Evolutionary conservation across 192 early-diverging fungal genomes (phyloP), one percentile per base, ranked within the genome.

Genomic region (Obelidium mucronatum): DNA sequence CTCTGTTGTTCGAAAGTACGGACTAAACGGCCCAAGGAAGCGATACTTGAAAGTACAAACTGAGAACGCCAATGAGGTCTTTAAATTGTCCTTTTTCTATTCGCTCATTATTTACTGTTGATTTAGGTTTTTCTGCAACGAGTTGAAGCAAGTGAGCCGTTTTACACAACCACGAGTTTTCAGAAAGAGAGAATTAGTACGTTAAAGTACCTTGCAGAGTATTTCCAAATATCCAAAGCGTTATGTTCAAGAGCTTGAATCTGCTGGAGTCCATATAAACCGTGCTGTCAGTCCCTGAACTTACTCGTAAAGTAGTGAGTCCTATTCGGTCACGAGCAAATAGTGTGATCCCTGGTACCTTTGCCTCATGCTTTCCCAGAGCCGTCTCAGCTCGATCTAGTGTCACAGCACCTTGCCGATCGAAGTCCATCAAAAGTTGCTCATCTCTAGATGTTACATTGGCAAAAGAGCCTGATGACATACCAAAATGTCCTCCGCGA

Each of bases 11-110:
- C 52, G 54, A 2, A 72, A 54, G 19, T 24, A 56, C 4, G 69
- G 69, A 1, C 34, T 67, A 22, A 76, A 76, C 55, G 74, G 74
- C 4, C 74, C 74, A 24, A 52, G 54, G 28, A 76, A 76, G 3
- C 74, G 74, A 34, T 26, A 19, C 17, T 56, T 76, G 19, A 42
- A 33, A 11, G 54, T 40, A 5, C n/a, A 67, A 76, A 76, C 74
- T 15, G 63, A 67, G 54, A 22, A 67, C 34, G 74, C n/a, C 24
- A 76, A 76, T 40, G 53, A 67, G 42, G 60, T 74, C 28, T 59
- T 24, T 30, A 59, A 37, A 39, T 65, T 39, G 31, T 13, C 28
- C 5, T 13, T 6, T 24, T 6, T 35, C 22, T 40, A 19, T 13
- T 6, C 11, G 61, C n/a, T 61, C 33, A 13, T 5, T n/a, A n/a